phyloP scores from a whole-genome alignment of 345 rosid species.

The sweet orange (Citrus sinensis) region DNA sequence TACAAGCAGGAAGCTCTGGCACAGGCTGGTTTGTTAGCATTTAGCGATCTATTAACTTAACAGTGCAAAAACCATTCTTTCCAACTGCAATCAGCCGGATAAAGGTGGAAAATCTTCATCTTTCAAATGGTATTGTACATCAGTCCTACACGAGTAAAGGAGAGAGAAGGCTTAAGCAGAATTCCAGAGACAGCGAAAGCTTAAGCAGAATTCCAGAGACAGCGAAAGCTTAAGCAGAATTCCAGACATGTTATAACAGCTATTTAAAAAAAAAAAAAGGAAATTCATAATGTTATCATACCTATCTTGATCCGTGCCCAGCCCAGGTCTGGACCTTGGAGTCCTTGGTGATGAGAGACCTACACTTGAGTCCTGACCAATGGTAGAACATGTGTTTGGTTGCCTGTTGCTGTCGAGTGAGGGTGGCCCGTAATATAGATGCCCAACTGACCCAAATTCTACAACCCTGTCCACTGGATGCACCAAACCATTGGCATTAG shows the following conservation, averaged over 20 bases:
- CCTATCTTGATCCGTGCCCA: constrained; percentile 49
- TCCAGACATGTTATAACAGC: background rate
- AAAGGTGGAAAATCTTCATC: constrained; percentile 86
- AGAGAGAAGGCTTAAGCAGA: constrained; percentile 11
- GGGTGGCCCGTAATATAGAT: constrained; percentile 21
- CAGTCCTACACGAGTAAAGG: constrained; percentile 41
- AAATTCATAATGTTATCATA: constrained; percentile 16
- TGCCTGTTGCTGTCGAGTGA: constrained; percentile 33
- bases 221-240: background rate
- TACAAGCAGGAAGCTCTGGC: constrained; percentile 7
- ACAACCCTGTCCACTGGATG: constrained; percentile 33
- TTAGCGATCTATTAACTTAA: constrained; percentile 16
- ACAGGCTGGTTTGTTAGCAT: constrained; percentile 27
- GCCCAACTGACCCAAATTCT: constrained; percentile 42
- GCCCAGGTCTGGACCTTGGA: constrained; percentile 32
- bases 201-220: background rate
- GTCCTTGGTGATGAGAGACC: constrained; percentile 20
- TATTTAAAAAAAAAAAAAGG: background rate
- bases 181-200: background rate
- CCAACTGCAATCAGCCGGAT: constrained; percentile 37
- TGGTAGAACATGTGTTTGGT: constrained; percentile 18
- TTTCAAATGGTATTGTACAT: constrained; percentile 55
- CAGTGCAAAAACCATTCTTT: constrained; percentile 20
- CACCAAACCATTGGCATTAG: constrained; percentile 44
- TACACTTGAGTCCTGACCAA: constrained; percentile 20